Evolutionary conservation across 768 basidiomycete species (phyloP).

Genomic region (Glaciozyma martinii): DNA sequence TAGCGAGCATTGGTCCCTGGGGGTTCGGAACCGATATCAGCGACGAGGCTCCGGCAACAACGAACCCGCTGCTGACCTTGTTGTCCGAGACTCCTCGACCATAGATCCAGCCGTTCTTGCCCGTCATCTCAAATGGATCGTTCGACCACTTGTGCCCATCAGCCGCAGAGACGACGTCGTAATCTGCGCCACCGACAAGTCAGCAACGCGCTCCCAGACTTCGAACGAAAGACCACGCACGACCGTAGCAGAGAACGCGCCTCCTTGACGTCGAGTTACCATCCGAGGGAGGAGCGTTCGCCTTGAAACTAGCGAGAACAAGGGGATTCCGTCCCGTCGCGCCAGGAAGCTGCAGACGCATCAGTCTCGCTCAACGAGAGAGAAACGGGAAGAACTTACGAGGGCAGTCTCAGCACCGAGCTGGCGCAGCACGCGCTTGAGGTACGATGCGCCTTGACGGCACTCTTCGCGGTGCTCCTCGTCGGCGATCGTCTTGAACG

Average conservation of each 20-base stretch:
- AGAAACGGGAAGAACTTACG: not conserved
- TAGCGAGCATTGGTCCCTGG: slow-evolving; percentile 74
- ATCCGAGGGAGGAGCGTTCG: slow-evolving; percentile 43
- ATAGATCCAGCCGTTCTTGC: slow-evolving; percentile 79
- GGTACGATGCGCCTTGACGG: slow-evolving; percentile 84
- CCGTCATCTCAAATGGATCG: slow-evolving; percentile 71
- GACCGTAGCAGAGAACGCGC: slow-evolving; percentile 74
- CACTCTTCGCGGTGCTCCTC: slow-evolving; percentile 64
- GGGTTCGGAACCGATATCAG: too few relatives aligned
- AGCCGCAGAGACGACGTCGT: slow-evolving; percentile 81
- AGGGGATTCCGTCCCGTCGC: slow-evolving; percentile 72
- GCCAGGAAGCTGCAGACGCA: slow-evolving; percentile 55
- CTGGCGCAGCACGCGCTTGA: slow-evolving; percentile 77
- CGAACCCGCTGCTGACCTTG: slow-evolving; percentile 45
- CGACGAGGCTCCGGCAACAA: not conserved
- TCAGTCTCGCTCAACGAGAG: not conserved
- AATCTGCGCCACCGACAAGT: slow-evolving; percentile 56
- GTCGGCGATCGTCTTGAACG: slow-evolving; percentile 72
- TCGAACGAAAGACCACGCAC: too few relatives aligned
- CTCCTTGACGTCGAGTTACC: slow-evolving; percentile 41
- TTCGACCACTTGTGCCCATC: slow-evolving; percentile 64
- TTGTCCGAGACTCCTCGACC: slow-evolving; percentile 85
- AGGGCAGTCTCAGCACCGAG: slow-evolving; percentile 75
- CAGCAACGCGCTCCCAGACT: not conserved
- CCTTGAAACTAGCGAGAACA: slow-evolving; percentile 82